Evolutionary conservation across 495 filamentous ascomycete species (phyloP).

Genomic region (Tuber microsphaerosporum): DNA sequence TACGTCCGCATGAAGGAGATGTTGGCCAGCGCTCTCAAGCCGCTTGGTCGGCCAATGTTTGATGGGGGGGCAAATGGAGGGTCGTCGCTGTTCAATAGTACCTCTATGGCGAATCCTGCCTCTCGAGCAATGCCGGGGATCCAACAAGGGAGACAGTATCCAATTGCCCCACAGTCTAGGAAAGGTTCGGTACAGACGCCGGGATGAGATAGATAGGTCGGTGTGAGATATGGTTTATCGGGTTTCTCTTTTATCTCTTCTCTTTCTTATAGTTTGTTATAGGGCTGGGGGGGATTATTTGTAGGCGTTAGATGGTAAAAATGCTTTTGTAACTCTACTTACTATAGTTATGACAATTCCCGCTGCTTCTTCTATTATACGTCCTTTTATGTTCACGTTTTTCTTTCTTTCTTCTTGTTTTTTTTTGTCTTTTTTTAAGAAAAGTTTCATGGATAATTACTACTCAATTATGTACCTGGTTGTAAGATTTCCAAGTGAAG

Average conservation of each 20-base stretch:
- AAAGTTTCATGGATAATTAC: background rate
- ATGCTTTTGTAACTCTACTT: background rate
- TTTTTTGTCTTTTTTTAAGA: too few species aligned
- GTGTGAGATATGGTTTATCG: background rate
- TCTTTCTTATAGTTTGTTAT: background rate
- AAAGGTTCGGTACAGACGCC: background rate
- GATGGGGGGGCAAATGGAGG: background rate
- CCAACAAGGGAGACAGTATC: background rate
- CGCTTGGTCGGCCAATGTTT: conserved; percentile 21
- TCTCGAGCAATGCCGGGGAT: background rate
- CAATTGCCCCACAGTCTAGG: background rate
- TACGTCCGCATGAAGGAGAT: conserved; percentile 83
- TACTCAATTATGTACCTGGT: background rate
- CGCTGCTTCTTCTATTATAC: background rate
- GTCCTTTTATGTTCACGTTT: background rate
- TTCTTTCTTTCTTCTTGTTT: too few species aligned
- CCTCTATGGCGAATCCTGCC: background rate
- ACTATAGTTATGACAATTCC: background rate
- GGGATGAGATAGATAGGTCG: background rate
- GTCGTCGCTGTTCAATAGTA: conserved; percentile 18
- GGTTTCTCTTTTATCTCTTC: background rate
- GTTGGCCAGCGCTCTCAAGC: conserved; percentile 63
- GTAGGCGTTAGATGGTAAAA: background rate
- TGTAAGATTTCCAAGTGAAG: background rate
- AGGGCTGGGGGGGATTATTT: background rate